These are phyloP conservation scores for Mucor plumbeus DNA, from an alignment of 371 early-diverging fungal species.

Conservation along the genomic window DNA sequence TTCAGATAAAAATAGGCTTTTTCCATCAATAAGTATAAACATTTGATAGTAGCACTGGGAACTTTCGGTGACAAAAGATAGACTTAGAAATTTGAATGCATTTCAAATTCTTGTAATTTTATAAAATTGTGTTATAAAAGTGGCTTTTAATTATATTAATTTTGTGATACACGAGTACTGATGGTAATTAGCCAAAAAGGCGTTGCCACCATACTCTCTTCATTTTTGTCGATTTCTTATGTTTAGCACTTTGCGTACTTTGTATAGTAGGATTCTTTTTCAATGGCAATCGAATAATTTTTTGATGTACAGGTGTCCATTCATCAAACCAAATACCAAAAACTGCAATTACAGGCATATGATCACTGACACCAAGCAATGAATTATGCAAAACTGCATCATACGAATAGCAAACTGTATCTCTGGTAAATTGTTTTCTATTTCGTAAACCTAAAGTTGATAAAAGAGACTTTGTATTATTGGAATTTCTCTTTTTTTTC, in stretches of 20 bases:
- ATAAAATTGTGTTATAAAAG: background rate
- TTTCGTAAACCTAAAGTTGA: background rate
- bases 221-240: slow-evolving; percentile 4
- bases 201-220: slow-evolving; percentile 13
- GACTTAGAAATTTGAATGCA: no score
- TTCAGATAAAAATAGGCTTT: no score
- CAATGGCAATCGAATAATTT: slow-evolving; percentile 4
- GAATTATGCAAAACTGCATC: slow-evolving; percentile 41
- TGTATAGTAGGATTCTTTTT: slow-evolving; percentile 15
- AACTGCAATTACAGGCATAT: slow-evolving; percentile 64
- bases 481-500: slow-evolving; percentile 7
- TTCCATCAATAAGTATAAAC: no score
- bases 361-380: slow-evolving; percentile 52
- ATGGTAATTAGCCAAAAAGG: slow-evolving; percentile 7
- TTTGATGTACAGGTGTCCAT: slow-evolving; percentile 20
- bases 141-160: background rate
- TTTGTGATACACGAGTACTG: background rate
- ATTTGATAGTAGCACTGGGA: no score
- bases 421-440: slow-evolving; percentile 10
- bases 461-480: background rate
- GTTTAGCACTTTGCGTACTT: slow-evolving; percentile 6
- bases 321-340: slow-evolving; percentile 60
- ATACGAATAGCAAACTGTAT: slow-evolving; percentile 42
- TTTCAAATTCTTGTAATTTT: no score
- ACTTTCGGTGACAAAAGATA: no score